Conservation (phyloP, 768 basidiomycete species). For the Fomitopsis serialis region DNA sequence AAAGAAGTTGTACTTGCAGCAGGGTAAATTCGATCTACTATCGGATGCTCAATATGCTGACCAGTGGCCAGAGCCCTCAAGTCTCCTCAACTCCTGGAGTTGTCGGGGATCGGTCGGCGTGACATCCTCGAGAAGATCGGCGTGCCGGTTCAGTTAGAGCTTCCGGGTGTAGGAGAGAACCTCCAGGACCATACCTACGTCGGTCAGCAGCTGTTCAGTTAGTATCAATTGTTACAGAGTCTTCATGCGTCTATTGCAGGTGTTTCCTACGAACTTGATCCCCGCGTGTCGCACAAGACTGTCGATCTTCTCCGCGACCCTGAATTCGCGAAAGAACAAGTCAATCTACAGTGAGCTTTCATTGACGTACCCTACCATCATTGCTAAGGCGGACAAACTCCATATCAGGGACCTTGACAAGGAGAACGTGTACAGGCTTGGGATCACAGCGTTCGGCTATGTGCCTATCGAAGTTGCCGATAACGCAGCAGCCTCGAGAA, state of each 20-base stretch:
- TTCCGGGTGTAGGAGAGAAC: slow-evolving; percentile 45
- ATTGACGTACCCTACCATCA: too few relatives aligned
- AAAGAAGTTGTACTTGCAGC: slow-evolving; percentile 39
- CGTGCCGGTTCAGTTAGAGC: slow-evolving; percentile 32
- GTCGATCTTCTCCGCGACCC: background rate
- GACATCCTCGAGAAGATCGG: slow-evolving; percentile 27
- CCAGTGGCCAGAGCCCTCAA: slow-evolving; percentile 25
- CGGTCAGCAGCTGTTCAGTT: background rate
- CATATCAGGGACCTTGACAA: background rate
- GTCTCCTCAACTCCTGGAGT: slow-evolving; percentile 42
- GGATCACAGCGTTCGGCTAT: background rate
- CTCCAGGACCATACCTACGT: slow-evolving; percentile 36
- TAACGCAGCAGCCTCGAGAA: background rate
- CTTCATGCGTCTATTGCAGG: background rate
- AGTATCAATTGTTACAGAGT: background rate
- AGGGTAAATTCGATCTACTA: slow-evolving; percentile 22
- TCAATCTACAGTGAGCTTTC: background rate
- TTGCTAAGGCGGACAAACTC: background rate
- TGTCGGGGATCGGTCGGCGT: slow-evolving; percentile 42
- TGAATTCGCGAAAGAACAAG: background rate
- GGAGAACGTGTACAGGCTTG: background rate
- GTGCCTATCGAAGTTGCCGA: background rate
- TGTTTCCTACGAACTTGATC: background rate
- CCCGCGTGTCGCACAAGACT: background rate
- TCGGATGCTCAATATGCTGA: background rate